Percentiles rank a stretch among this genome's conserved stretches.
Evolutionary conservation across 2,329 filamentous ascomycete genomes (phyloP).

Genomic region (Lecanicillium sp.): DNA sequence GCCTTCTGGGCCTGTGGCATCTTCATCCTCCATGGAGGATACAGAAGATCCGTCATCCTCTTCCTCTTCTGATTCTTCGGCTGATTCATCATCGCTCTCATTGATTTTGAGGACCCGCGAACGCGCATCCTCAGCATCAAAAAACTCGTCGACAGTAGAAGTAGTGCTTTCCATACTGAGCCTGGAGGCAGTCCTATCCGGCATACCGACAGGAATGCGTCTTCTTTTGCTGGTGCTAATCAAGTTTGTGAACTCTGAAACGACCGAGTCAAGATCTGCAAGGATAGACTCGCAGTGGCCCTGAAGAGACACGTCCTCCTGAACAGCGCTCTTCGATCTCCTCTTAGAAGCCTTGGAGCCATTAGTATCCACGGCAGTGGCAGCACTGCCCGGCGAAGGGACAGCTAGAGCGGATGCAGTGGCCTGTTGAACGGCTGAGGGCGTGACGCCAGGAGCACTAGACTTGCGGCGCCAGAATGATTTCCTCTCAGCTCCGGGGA

Average conservation of each 20-base stretch:
- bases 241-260: constrained; percentile 73
- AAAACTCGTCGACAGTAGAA: constrained; percentile 80
- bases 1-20: constrained; percentile 53
- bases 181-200: constrained; percentile 39
- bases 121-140: constrained; percentile 68
- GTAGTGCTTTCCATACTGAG: constrained; percentile 71
- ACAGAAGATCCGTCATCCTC: constrained; percentile 54
- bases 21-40: constrained; percentile 54
- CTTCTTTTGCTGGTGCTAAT: constrained; percentile 75
- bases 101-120: constrained; percentile 70
- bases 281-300: constrained; percentile 81
- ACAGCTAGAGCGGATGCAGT: constrained; percentile 36
- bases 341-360: constrained; percentile 27
- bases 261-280: constrained; percentile 75
- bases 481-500: constrained; percentile 51
- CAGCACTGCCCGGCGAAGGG: constrained; percentile 34
- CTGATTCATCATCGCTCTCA: constrained; percentile 60
- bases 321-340: constrained; percentile 32
- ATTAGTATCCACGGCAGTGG: constrained; percentile 26
- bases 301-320: constrained; percentile 62
- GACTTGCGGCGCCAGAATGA: constrained; percentile 92
- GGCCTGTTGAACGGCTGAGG: constrained; percentile 34
- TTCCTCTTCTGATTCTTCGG: constrained; percentile 48
- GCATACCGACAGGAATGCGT: constrained; percentile 50
- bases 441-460: constrained; percentile 44